These are phyloP conservation scores for Solanum lycopersicoides DNA, from an alignment of 257 asterid species.

Conservation along the genomic window DNA sequence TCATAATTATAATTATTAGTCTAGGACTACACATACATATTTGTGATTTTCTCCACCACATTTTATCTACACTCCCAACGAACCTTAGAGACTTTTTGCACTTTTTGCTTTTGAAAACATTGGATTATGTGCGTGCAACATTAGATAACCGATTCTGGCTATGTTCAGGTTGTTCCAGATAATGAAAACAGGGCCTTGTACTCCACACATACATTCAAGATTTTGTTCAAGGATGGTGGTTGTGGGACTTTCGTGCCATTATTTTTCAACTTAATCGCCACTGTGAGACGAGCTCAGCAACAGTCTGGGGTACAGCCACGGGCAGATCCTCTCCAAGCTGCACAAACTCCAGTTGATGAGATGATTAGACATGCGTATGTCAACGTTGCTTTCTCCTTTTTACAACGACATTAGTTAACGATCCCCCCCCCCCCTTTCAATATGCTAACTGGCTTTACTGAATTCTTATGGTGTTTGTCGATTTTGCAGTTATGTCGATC, in stretches of 20 bases:
- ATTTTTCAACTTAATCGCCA: conserved; percentile 67
- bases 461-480: neutral
- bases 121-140: neutral
- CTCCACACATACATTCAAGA: conserved; percentile 84
- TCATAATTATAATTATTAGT: neutral
- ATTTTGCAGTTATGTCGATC: conserved; percentile 80
- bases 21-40: neutral
- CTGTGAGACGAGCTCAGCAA: conserved; percentile 70
- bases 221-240: conserved; percentile 96
- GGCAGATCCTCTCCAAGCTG: conserved; percentile 86
- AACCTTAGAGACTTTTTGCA: neutral
- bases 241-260: conserved; percentile 94
- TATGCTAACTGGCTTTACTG: neutral
- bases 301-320: conserved; percentile 35
- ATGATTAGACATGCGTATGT: conserved; percentile 93
- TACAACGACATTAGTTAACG: neutral
- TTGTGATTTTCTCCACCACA: neutral
- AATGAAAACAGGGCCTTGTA: conserved; percentile 68
- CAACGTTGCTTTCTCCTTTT: neutral
- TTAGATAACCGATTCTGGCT: neutral
- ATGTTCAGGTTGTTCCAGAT: conserved; percentile 78
- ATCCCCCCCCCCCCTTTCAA: neutral
- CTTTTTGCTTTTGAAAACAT: neutral
- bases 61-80: neutral
- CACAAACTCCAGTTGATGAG: conserved; percentile 93